These are phyloP conservation scores for Cryptococcus jaspeensis DNA, from an alignment of 1,284 basidiomycete genomes.

Conservation along the genomic window DNA sequence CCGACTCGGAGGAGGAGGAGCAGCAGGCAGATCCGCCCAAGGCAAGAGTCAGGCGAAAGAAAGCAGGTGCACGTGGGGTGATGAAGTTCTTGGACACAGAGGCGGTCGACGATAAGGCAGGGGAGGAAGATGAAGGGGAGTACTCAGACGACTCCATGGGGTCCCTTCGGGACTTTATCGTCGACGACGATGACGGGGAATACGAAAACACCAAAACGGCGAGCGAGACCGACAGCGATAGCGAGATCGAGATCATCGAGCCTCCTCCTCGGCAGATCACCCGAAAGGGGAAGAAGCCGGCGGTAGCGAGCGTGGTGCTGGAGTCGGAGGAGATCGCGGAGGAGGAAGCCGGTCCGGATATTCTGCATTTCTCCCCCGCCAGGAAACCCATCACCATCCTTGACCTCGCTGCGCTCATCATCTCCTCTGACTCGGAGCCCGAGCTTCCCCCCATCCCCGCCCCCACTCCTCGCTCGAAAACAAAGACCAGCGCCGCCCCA, in stretches of 20 bases:
- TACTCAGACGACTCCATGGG: constrained; percentile 31
- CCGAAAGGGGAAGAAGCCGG: neutral
- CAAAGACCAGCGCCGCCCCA: constrained; percentile 3
- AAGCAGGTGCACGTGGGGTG: neutral
- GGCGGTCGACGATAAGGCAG: constrained; percentile 1
- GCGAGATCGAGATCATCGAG: neutral
- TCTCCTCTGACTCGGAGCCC: constrained; percentile 9
- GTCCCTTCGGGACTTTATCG: constrained; percentile 44
- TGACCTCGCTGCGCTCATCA: constrained; percentile 13
- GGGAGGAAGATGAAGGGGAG: constrained; percentile 4
- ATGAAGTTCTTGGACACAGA: neutral
- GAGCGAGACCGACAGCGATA: constrained; percentile 11
- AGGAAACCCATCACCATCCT: constrained; percentile 15
- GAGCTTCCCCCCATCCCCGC: neutral
- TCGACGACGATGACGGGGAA: constrained; percentile 38
- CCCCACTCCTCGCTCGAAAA: neutral
- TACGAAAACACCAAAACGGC: constrained; percentile 1
- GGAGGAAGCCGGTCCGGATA: constrained; percentile 5
- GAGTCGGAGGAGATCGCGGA: neutral
- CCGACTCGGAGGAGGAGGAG: constrained; percentile 11
- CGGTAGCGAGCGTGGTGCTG: too few species aligned
- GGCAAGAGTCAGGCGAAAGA: neutral
- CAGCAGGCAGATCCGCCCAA: neutral
- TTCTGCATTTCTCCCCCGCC: constrained; percentile 23
- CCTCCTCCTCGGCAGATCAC: neutral